phyloP scores from a whole-genome alignment of 2,329 filamentous ascomycete genomes.

The Penicillium sp. region DNA sequence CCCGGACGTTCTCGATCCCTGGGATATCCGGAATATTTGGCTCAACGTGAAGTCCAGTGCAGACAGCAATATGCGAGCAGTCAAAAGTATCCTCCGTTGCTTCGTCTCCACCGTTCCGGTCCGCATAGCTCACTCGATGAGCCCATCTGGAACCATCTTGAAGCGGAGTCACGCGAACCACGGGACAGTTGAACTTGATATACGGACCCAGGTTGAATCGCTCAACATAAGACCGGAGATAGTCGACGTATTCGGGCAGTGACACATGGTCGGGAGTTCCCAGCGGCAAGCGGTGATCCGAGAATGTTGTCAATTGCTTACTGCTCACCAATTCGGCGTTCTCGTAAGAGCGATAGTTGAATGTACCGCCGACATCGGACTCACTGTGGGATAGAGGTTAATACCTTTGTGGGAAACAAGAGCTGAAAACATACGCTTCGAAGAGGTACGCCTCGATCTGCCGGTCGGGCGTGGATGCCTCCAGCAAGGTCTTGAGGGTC shows the following conservation, averaged over 20 bases:
- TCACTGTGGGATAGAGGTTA: background rate
- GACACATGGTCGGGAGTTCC: conserved; percentile 13
- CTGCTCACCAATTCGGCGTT: conserved; percentile 15
- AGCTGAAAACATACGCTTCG: conserved; percentile 5
- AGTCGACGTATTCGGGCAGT: conserved; percentile 14
- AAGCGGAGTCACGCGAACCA: conserved; percentile 6
- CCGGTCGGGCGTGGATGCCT: conserved; percentile 7
- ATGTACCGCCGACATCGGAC: conserved; percentile 12
- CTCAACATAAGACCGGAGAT: conserved; percentile 13
- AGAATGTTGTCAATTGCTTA: conserved; percentile 16
- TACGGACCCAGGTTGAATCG: conserved; percentile 7
- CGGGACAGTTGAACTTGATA: conserved; percentile 13
- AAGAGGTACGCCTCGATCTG: conserved; percentile 14
- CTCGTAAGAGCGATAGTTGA: conserved; percentile 15
- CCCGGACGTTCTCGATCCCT: conserved; percentile 12
- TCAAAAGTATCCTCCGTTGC: conserved; percentile 4
- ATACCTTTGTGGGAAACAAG: background rate
- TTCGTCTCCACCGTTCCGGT: background rate
- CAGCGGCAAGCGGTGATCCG: conserved; percentile 14
- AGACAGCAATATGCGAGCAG: conserved; percentile 13
- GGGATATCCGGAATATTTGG: conserved; percentile 13
- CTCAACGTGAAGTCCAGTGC: conserved; percentile 15
- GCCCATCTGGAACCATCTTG: conserved; percentile 6
- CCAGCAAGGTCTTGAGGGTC: conserved; percentile 13
- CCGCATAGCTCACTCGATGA: conserved; percentile 11